Evolutionary conservation across 306 rosid species (phyloP).

Genomic region (Cyamopsis tetragonoloba): DNA sequence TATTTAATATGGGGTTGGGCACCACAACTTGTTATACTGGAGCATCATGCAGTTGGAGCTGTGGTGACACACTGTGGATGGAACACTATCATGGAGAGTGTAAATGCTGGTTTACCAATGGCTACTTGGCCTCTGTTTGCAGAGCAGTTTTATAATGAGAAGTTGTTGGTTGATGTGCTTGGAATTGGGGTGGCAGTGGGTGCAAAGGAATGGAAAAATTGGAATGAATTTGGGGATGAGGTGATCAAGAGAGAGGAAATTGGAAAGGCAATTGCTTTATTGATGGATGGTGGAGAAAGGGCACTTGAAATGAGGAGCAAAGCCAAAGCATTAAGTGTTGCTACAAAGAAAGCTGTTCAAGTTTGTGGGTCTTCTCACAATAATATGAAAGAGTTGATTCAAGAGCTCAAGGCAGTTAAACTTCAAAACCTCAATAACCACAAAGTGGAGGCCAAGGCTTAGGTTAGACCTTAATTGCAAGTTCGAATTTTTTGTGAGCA

Average conservation of each 20-base stretch:
- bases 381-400: neutral
- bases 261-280: neutral
- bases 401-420: neutral
- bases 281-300: constrained; percentile 4
- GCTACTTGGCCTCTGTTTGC: constrained; percentile 24
- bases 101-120: constrained; percentile 9
- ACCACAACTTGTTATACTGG: constrained; percentile 8
- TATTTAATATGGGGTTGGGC: constrained; percentile 18
- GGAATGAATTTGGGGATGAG: constrained; percentile 5
- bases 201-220: neutral
- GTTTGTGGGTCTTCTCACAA: constrained; percentile 20
- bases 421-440: neutral
- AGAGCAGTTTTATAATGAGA: constrained; percentile 19
- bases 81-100: constrained; percentile 9
- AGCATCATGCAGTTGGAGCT: constrained; percentile 1
- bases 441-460: neutral
- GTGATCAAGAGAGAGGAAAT: constrained; percentile 13
- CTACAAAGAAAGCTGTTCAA: neutral
- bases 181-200: constrained; percentile 22
- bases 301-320: neutral
- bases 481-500: no score
- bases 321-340: neutral
- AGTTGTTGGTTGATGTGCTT: constrained; percentile 6
- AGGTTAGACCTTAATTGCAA: no score
- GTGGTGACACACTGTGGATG: constrained; percentile 21